These are phyloP conservation scores for Apiosordaria backusii DNA, from an alignment of 495 filamentous ascomycete genomes.

Conservation along the genomic window DNA sequence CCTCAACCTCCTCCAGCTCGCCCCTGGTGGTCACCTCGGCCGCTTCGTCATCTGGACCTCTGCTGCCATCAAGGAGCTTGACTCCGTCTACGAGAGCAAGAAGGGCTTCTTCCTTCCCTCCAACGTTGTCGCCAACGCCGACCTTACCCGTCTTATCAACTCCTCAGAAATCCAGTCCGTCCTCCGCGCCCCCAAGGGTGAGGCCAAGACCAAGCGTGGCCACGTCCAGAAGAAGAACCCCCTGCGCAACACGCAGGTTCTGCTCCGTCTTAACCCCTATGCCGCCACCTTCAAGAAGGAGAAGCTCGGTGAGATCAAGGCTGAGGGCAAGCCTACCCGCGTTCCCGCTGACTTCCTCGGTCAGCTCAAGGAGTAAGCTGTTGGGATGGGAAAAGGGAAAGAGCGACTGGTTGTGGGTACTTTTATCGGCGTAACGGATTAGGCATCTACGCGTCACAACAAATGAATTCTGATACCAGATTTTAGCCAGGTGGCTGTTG, in stretches of 20 bases:
- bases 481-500: constrained; percentile 13
- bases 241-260: constrained; percentile 93
- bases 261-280: constrained; percentile 97
- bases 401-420: constrained; percentile 29
- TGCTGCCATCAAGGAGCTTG: constrained; percentile 89
- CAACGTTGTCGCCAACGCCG: constrained; percentile 82
- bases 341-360: constrained; percentile 37
- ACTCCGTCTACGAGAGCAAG: constrained; percentile 96
- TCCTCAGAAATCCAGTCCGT: constrained; percentile 96
- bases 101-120: constrained; percentile 96
- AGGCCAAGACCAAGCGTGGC: constrained; percentile 82
- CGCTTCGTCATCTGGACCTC: constrained; percentile 99
- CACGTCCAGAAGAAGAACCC: constrained; percentile 99
- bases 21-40: constrained; percentile 96
- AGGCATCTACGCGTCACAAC: constrained; percentile 33
- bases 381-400: constrained; percentile 15
- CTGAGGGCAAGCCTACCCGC: constrained; percentile 36
- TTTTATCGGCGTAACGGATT: constrained; percentile 39
- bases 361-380: constrained; percentile 39
- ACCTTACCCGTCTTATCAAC: constrained; percentile 96
- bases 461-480: constrained; percentile 41
- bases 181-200: constrained; percentile 81
- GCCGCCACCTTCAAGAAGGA: constrained; percentile 80
- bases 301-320: constrained; percentile 43
- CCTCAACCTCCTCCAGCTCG: constrained; percentile 97